phyloP scores from a whole-genome alignment of 257 asterid species.

The Anisodus tanguticus region DNA sequence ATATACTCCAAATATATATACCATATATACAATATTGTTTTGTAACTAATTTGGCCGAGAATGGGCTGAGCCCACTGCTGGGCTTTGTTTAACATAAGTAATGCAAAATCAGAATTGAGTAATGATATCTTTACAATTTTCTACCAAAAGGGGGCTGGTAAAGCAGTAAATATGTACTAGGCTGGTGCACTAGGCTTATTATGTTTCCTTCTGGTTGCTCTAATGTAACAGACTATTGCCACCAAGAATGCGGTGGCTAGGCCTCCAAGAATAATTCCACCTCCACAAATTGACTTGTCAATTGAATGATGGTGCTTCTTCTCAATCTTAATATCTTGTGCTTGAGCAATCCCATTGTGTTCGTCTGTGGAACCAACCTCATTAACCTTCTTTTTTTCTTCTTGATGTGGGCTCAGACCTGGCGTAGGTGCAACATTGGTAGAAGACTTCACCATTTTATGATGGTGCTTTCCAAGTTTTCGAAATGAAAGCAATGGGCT shows the following conservation, averaged over 20 bases:
- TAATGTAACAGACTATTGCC: conserved; percentile 63
- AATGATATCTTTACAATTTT: neutral
- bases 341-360: neutral
- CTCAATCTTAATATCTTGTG: conserved; percentile 4
- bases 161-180: neutral
- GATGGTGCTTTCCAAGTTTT: conserved; percentile 28
- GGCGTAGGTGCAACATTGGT: neutral
- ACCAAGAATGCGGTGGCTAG: conserved; percentile 47
- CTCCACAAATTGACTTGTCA: conserved; percentile 43
- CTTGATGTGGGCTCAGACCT: neutral
- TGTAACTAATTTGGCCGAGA: too few relatives aligned
- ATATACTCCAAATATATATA: too few relatives aligned
- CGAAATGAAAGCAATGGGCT: conserved; percentile 14
- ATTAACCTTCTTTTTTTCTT: conserved; percentile 12
- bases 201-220: conserved; percentile 59
- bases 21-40: too few relatives aligned
- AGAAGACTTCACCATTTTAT: neutral
- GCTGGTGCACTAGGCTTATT: neutral
- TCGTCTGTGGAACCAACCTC: neutral
- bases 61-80: too few relatives aligned
- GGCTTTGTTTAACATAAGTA: too few relatives aligned
- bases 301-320: conserved; percentile 28
- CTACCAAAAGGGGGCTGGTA: neutral
- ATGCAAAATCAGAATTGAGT: neutral
- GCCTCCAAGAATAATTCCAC: conserved; percentile 45